These are phyloP conservation scores for Cupressus sempervirens DNA, from an alignment of 75 land plant genomes.

Conservation along the genomic window DNA sequence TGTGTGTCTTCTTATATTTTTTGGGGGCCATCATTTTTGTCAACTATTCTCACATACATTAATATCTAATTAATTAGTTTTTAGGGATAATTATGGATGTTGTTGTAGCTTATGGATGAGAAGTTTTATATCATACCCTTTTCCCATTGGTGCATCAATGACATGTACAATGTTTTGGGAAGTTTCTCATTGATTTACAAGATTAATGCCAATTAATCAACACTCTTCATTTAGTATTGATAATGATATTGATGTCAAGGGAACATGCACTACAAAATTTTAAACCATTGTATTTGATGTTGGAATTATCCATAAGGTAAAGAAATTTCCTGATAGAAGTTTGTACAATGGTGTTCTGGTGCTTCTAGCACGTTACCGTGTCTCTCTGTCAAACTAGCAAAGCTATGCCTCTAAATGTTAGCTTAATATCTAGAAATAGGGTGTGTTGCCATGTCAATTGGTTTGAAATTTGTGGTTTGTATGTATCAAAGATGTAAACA, in stretches of 20 bases:
- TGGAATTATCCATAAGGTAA: conserved; percentile 65
- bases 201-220: conserved; percentile 62
- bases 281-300: conserved; percentile 39
- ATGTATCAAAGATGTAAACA: too few species aligned
- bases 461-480: too few species aligned
- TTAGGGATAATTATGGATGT: conserved; percentile 64
- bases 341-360: conserved; percentile 84
- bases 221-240: conserved; percentile 47
- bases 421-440: not conserved
- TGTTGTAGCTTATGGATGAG: conserved; percentile 63
- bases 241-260: conserved; percentile 57
- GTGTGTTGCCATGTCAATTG: too few species aligned
- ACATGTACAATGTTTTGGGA: conserved; percentile 77
- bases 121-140: conserved; percentile 39
- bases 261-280: conserved; percentile 65
- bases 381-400: conserved; percentile 60
- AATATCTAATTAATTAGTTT: not conserved
- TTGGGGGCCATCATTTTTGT: not conserved
- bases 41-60: not conserved
- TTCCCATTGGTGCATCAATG: conserved; percentile 82
- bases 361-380: conserved; percentile 56
- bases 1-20: not conserved
- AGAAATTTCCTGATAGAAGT: conserved; percentile 44
- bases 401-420: conserved; percentile 26
- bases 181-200: conserved; percentile 80